A percentile compares a stretch with the other conserved stretches of the same genome.
These are phyloP conservation scores for Citrus mangshanensis DNA, from an alignment of 345 rosid species.

Conservation along the genomic window DNA sequence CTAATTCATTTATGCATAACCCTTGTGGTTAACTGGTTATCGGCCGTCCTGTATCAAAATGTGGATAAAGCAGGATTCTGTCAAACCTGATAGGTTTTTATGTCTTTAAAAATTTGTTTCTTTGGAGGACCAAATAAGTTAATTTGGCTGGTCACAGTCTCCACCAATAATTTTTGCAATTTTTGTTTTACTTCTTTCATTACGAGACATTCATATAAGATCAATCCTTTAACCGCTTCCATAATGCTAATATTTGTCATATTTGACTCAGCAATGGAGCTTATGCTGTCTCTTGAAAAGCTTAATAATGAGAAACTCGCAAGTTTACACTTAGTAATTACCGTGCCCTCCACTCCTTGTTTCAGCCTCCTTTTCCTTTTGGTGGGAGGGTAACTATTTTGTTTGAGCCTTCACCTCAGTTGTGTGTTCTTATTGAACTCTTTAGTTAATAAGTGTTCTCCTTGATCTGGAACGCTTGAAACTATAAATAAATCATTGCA, in stretches of 20 bases:
- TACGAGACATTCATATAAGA: not conserved
- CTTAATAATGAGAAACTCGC: slow-evolving; percentile 48
- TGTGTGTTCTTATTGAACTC: no score
- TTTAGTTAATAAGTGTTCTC: no score
- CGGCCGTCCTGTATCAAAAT: not conserved
- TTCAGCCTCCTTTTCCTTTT: not conserved
- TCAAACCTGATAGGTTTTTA: not conserved
- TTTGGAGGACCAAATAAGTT: not conserved
- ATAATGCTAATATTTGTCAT: not conserved
- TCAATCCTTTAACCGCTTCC: not conserved
- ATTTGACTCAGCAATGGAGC: slow-evolving; percentile 48
- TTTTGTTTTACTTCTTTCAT: not conserved
- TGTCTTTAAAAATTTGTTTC: not conserved
- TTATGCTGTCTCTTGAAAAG: slow-evolving; percentile 58
- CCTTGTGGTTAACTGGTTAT: not conserved
- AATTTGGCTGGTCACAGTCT: not conserved
- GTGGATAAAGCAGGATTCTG: not conserved
- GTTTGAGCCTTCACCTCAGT: no score
- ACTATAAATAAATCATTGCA: no score
- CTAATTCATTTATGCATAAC: no score
- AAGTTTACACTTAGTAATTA: slow-evolving; percentile 38
- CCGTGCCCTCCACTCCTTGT: no score
- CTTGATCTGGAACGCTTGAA: no score
- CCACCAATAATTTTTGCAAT: not conserved
- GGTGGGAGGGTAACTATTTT: no score